Evolutionary conservation across 106 monocot genomes (phyloP).

Genomic region (Acorus calamus): DNA sequence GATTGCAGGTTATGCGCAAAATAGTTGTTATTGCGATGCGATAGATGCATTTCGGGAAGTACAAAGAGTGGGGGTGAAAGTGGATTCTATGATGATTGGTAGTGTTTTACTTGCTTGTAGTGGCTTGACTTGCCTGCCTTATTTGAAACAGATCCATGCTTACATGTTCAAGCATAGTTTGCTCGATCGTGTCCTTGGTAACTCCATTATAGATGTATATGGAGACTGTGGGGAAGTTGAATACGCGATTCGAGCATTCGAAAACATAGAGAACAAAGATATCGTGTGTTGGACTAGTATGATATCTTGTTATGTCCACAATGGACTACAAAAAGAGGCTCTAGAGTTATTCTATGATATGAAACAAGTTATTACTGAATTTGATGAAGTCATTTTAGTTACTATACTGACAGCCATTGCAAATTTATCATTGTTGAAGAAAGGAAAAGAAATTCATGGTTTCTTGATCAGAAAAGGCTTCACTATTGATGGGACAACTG

Average conservation of each 20-base stretch:
- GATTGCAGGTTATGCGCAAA: constrained; percentile 42
- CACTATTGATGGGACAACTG: constrained; percentile 12
- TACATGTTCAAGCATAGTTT: constrained; percentile 34
- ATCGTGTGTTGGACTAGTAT: constrained; percentile 68
- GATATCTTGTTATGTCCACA: constrained; percentile 43
- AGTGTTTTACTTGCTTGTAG: constrained; percentile 41
- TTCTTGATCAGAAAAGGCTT: constrained; percentile 35
- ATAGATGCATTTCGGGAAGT: constrained; percentile 35
- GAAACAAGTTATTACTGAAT: constrained; percentile 18
- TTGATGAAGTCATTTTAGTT: constrained; percentile 42
- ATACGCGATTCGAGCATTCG: constrained; percentile 32
- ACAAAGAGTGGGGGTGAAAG: constrained; percentile 24
- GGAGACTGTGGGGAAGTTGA: constrained; percentile 41
- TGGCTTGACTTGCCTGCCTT: constrained; percentile 20
- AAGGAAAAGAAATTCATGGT: constrained; percentile 68
- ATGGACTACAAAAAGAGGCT: constrained; percentile 33
- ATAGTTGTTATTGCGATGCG: constrained; percentile 25
- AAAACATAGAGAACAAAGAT: constrained; percentile 37
- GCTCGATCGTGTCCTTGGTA: constrained; percentile 46
- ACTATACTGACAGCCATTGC: constrained; percentile 32
- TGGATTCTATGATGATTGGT: constrained; percentile 58
- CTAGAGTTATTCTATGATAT: constrained; percentile 35
- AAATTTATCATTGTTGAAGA: constrained; percentile 41
- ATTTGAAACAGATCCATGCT: constrained; percentile 52
- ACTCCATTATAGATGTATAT: constrained; percentile 51